These are phyloP conservation scores for Pichia kudriavzevii DNA, from an alignment of 1,139 yeast species.

Conservation along the genomic window DNA sequence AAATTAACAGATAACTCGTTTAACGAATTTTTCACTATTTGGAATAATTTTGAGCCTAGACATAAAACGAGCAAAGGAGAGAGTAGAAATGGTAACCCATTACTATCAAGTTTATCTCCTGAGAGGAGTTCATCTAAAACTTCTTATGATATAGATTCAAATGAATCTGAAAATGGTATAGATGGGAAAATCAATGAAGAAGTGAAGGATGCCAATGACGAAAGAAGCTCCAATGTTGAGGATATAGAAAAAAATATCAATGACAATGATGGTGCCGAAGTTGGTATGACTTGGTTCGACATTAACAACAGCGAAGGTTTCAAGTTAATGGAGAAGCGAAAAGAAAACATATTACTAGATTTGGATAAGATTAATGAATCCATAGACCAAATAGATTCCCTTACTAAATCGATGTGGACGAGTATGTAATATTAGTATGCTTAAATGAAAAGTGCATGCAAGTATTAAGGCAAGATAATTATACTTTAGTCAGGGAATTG, in stretches of 20 bases:
- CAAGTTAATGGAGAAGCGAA: slow-evolving; percentile 32
- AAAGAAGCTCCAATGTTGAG: background rate
- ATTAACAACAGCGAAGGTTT: slow-evolving; percentile 40
- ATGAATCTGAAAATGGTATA: background rate
- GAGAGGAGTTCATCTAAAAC: background rate
- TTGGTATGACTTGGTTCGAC: slow-evolving; percentile 19
- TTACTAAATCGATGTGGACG: slow-evolving; percentile 25
- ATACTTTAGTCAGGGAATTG: too few species aligned
- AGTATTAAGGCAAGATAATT: too few species aligned
- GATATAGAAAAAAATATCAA: background rate
- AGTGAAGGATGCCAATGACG: background rate
- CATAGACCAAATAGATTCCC: slow-evolving; percentile 22
- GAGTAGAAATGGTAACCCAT: background rate
- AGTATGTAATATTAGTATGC: slow-evolving; percentile 10
- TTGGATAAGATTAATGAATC: slow-evolving; percentile 35
- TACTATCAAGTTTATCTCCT: slow-evolving; percentile 2
- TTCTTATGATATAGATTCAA: background rate
- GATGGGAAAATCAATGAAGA: background rate
- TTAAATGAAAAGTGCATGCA: too few species aligned
- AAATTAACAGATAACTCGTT: slow-evolving; percentile 22
- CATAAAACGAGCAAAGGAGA: background rate
- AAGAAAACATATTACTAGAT: slow-evolving; percentile 34
- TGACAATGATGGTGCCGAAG: slow-evolving; percentile 7
- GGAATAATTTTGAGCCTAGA: slow-evolving; percentile 19
- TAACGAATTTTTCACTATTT: slow-evolving; percentile 25